Evolutionary conservation across 2,329 filamentous ascomycete species (phyloP), one percentile per base, ranked within the genome.

Genomic region (Colletotrichum godetiae): DNA sequence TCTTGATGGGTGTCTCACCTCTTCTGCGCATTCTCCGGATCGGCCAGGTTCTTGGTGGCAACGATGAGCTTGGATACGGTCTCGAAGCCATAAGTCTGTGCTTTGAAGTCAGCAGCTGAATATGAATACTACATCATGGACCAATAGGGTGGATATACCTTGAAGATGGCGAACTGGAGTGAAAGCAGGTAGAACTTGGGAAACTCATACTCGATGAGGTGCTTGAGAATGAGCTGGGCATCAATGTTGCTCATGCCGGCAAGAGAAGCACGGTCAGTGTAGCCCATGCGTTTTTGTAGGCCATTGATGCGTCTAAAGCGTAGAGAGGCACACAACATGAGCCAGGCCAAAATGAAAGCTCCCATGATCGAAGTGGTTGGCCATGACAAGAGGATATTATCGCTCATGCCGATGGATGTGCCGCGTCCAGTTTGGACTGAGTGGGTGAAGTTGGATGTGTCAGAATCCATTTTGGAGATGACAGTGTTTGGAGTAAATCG

Each of bases 181-280:
- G 80, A 77, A 35, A 83, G 73, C 15, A 81, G 79, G 73, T 82
- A 84, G 35, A 84, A 77, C 11, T 80, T 76, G 0, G 85, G 84
- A 46, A 85, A 86, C 67, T 86, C 84, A 1, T 76, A 73, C 19
- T 77, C 68, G 5, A 77, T 71, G 7, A 84, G 71, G 42, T 79
- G 78, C 71, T 81, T 80, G 19, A 86, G 77, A 73, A 88, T 85
- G 67, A 81, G 80, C 70, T 86, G 84, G 6, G 88, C 86, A 63
- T 88, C 83, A 73, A 81, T 74, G 55, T 82, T 81, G 19, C 83
- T 85, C 85, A 86, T 86, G 63, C 76, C 74, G 11, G 80, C 77
- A 10, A 86, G 67, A 5, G 84, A 84, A 10, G 74, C 75, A 13
- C 83, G 82, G 73, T 83, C 78, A 5, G 79, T 73, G 70, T 79